A percentile compares a stretch with the other conserved stretches of the same genome.
phyloP scores from a whole-genome alignment of 805 yeast genomes.

The Pichia eremophila region DNA sequence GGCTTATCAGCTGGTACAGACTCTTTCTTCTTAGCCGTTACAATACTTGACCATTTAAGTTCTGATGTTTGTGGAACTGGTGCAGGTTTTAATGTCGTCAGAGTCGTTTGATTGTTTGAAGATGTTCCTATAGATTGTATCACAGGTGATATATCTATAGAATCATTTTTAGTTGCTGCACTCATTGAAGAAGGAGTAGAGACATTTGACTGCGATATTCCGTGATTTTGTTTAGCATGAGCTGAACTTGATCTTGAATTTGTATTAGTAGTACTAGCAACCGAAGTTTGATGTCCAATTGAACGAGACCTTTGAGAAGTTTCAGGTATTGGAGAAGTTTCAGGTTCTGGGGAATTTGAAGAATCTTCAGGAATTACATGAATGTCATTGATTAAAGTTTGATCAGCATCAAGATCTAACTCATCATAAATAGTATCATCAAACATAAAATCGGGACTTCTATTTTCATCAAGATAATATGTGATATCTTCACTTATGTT shows the following conservation, averaged over 20 bases:
- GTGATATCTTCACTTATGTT: slow-evolving; percentile 80
- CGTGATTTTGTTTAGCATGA: background rate
- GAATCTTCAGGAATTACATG: slow-evolving; percentile 16
- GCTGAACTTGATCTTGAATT: slow-evolving; percentile 1
- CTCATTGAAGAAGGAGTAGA: background rate
- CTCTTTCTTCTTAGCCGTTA: slow-evolving; percentile 16
- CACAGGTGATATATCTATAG: slow-evolving; percentile 2
- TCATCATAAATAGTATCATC: slow-evolving; percentile 92
- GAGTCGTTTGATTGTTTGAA: slow-evolving; percentile 12
- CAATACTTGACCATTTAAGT: slow-evolving; percentile 28
- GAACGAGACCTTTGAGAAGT: background rate
- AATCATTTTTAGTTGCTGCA: background rate
- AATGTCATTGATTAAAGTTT: slow-evolving; percentile 23
- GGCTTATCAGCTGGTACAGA: background rate
- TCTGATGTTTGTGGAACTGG: slow-evolving; percentile 27
- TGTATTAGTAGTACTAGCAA: background rate
- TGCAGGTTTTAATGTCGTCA: slow-evolving; percentile 28
- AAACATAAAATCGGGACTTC: slow-evolving; percentile 87
- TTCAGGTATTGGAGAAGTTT: slow-evolving; percentile 5
- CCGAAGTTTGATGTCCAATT: background rate
- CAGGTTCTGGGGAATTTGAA: slow-evolving; percentile 3
- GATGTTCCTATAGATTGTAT: slow-evolving; percentile 13
- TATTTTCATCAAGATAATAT: slow-evolving; percentile 89
- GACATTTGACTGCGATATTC: background rate
- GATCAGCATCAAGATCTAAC: slow-evolving; percentile 53